Evolutionary conservation across 2,329 filamentous ascomycete genomes (phyloP), one percentile per base, ranked within the genome.

Genomic region (Cladosporium sp.): DNA sequence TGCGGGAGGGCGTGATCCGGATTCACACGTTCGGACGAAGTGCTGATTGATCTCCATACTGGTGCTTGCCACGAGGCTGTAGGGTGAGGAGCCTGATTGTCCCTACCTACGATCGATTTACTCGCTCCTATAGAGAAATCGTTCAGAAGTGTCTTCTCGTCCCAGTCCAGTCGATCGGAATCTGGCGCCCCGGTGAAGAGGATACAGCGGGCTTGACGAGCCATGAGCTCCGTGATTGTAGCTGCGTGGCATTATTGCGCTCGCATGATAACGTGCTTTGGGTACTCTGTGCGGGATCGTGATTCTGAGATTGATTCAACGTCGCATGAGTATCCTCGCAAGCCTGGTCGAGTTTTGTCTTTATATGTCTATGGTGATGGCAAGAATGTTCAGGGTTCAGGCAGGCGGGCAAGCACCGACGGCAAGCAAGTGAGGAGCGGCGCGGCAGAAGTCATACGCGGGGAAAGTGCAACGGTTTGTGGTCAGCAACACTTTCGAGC

Each of bases 141-240:
- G 7, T 33, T 37, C 16, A 65, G 3, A 23, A 91, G 80, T n/a
- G 74, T 71, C 1, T 77, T 70, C 14, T 83, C 74, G 55, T 82
- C 75, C 85, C 88, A 91, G 49, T 82, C 76, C 26, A 92, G 80
- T 28, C 79, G 77, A 11, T 77, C 77, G 33, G 78, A 73, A 37
- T 82, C 77, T 2, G 90, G 90, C n/a, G 89, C 88, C 28, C 89
- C 89, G 63, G 84, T 81, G 64, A 88, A 77, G 67, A 86, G 81
- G 62, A 86, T 82, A 70, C 63, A 65, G 16, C 33, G 44, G 23
- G 31, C 29, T 52, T 56, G 61, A 53, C 18, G 31, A 23, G 49
- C 61, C 61, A 63, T 63, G 12, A 7, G 31, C 29, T 23, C 57
- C 2, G 53, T 11, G 18, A n/a, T 5, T 57, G 31, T 57, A 18